Conservation (phyloP, 2,329 filamentous ascomycete species). For the Aureobasidium mangrovei region DNA sequence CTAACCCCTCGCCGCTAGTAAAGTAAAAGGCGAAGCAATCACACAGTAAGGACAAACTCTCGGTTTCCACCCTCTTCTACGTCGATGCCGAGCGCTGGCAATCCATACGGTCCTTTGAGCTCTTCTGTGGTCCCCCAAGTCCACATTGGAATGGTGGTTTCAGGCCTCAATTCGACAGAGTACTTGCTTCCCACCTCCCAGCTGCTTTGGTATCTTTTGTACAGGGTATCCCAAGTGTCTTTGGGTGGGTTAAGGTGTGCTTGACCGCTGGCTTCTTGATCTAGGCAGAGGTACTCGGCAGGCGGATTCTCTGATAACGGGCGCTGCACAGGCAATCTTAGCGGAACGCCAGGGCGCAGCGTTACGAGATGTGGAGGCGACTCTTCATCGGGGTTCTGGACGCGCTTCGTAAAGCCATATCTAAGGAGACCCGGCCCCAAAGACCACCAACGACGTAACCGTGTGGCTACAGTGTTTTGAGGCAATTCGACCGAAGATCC, state of each 20-base stretch:
- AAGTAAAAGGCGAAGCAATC: too few species aligned
- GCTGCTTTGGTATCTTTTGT: neutral
- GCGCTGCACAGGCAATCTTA: neutral
- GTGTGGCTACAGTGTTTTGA: too few species aligned
- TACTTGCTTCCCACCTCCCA: neutral
- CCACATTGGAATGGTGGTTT: neutral
- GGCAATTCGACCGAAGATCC: neutral
- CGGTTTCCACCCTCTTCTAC: neutral
- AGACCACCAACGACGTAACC: neutral
- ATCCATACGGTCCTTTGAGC: neutral
- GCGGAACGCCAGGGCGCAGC: neutral
- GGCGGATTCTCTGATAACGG: neutral
- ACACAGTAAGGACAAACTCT: neutral
- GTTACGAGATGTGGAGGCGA: neutral
- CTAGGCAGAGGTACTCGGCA: neutral
- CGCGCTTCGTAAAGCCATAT: neutral
- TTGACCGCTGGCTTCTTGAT: neutral
- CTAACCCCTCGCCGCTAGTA: too few species aligned
- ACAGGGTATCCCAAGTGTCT: neutral
- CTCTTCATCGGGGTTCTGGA: neutral
- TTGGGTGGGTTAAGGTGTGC: neutral
- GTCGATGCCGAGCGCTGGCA: neutral
- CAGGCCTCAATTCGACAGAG: neutral
- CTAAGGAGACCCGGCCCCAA: neutral
- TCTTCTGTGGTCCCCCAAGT: neutral